phyloP scores from a whole-genome alignment of 2,329 filamentous ascomycete genomes.

The Trichophyton benhamiae region DNA sequence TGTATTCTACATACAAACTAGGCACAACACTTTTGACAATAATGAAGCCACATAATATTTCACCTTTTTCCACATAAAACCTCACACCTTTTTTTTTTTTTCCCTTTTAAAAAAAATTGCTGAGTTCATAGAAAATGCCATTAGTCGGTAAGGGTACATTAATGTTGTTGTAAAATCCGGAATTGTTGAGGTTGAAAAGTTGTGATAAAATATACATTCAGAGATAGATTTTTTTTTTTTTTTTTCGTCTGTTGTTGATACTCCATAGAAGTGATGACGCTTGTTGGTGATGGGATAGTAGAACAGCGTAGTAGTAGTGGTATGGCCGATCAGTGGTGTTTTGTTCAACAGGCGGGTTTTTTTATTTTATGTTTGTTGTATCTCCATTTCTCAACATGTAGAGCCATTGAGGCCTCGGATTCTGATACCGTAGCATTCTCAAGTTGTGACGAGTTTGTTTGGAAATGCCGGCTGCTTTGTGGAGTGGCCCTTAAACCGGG shows the following conservation, averaged over 20 bases:
- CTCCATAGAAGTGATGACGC: neutral
- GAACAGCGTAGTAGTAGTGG: neutral
- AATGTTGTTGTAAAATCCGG: neutral
- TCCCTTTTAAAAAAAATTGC: neutral
- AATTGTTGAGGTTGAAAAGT: neutral
- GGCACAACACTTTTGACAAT: neutral
- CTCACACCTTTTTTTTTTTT: neutral
- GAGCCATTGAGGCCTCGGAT: neutral
- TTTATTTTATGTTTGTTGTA: neutral
- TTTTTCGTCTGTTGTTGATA: neutral
- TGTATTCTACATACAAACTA: neutral
- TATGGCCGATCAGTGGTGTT: neutral
- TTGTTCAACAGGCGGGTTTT: neutral
- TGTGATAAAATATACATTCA: neutral
- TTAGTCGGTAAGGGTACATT: neutral
- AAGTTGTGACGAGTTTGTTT: neutral
- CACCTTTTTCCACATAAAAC: neutral
- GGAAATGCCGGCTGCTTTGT: neutral
- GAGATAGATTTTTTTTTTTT: neutral
- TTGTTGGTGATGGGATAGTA: neutral
- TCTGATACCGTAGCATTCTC: neutral
- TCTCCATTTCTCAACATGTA: neutral
- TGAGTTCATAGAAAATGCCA: neutral
- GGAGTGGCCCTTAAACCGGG: conserved; percentile 18
- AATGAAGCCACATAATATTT: neutral